phyloP scores from a whole-genome alignment of 2,329 filamentous ascomycete species.

The Stagonosporopsis chrysanthemi region DNA sequence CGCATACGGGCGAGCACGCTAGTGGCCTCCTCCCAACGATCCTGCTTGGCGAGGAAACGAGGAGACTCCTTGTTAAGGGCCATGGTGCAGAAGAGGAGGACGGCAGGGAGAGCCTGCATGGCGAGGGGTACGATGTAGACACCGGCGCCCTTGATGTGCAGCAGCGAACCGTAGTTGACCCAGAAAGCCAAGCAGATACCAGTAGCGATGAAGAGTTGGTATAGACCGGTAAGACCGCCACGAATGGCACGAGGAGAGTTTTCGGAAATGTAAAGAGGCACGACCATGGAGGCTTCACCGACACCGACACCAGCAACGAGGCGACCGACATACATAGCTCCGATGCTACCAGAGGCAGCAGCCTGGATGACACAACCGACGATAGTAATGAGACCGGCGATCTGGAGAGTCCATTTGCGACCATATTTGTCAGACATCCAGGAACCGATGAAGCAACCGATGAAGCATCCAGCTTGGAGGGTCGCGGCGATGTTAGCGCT shows the following conservation, averaged over 20 bases:
- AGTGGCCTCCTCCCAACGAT: constrained; percentile 72
- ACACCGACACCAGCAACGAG: constrained; percentile 64
- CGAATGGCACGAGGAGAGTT: constrained; percentile 67
- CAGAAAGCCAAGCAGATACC: constrained; percentile 62
- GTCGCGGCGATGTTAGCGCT: constrained; percentile 75
- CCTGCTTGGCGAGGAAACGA: constrained; percentile 71
- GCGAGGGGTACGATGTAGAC: constrained; percentile 69
- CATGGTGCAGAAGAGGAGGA: constrained; percentile 68
- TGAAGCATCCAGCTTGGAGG: constrained; percentile 73
- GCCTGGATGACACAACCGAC: constrained; percentile 71
- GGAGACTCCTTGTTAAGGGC: constrained; percentile 70
- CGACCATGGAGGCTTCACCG: constrained; percentile 63
- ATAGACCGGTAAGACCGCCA: constrained; percentile 66
- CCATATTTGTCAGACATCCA: constrained; percentile 65
- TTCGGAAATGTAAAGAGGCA: constrained; percentile 68
- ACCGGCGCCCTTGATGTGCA: constrained; percentile 57
- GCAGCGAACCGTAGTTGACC: constrained; percentile 62
- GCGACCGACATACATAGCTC: constrained; percentile 70
- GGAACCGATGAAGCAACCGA: constrained; percentile 66
- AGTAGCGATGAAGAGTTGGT: constrained; percentile 65
- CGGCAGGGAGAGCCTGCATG: constrained; percentile 69
- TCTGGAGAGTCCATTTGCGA: constrained; percentile 63
- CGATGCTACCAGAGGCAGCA: constrained; percentile 65
- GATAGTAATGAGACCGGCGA: constrained; percentile 64
- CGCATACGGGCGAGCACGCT: constrained; percentile 64